phyloP scores from a whole-genome alignment of 768 basidiomycete genomes.

The Collybiopsis luxurians region DNA sequence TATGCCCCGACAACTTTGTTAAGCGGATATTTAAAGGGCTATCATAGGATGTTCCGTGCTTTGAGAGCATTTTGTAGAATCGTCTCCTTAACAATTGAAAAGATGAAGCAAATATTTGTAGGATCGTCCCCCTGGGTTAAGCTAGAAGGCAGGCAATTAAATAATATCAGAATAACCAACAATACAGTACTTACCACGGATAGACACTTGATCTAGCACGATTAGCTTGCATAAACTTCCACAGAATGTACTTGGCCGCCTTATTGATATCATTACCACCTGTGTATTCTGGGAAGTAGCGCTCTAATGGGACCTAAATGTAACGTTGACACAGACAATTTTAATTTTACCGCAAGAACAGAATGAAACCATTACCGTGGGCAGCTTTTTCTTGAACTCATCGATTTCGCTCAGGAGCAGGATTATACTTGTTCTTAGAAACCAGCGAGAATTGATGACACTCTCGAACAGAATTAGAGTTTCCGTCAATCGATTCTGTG shows the following conservation, averaged over 20 bases:
- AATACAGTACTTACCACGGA: constrained; percentile 64
- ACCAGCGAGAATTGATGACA: constrained; percentile 81
- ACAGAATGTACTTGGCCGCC: constrained; percentile 91
- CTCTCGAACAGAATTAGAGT: constrained; percentile 73
- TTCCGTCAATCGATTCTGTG: constrained; percentile 74
- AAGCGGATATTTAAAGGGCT: too few relatives aligned
- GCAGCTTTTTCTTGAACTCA: constrained; percentile 70
- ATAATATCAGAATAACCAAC: not conserved
- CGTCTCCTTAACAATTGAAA: constrained; percentile 84
- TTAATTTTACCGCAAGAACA: not conserved
- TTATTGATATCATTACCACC: constrained; percentile 91
- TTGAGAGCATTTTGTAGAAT: constrained; percentile 80
- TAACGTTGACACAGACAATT: not conserved
- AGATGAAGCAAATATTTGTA: constrained; percentile 72
- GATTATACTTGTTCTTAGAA: constrained; percentile 63
- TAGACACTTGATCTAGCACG: constrained; percentile 82
- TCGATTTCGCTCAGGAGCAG: constrained; percentile 73
- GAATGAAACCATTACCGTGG: constrained; percentile 14
- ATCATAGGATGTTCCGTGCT: too few relatives aligned
- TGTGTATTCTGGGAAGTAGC: constrained; percentile 85
- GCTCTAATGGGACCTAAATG: constrained; percentile 58
- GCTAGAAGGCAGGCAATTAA: constrained; percentile 30
- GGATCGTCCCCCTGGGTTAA: constrained; percentile 87
- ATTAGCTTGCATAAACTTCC: constrained; percentile 94
- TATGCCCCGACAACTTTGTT: too few relatives aligned